Percentiles rank a stretch among this genome's conserved stretches.
These are phyloP conservation scores for Thermomyces lanuginosus DNA, from an alignment of 2,329 filamentous ascomycete species.

Conservation along the genomic window DNA sequence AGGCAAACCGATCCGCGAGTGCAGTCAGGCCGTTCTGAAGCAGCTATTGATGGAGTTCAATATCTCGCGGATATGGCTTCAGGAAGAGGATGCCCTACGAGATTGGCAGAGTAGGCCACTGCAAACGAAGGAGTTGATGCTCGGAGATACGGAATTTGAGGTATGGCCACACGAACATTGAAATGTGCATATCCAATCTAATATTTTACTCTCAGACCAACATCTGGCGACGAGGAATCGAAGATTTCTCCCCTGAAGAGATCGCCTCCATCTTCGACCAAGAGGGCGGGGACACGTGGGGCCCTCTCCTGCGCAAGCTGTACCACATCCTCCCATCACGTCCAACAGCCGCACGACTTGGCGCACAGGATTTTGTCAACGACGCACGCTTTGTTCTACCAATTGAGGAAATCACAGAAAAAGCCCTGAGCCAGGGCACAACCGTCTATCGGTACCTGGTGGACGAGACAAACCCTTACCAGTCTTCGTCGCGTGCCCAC, in stretches of 20 bases:
- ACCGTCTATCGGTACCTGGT: constrained; percentile 26
- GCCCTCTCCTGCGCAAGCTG: constrained; percentile 23
- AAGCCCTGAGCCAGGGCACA: constrained; percentile 12
- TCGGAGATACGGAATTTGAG: constrained; percentile 31
- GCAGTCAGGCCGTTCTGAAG: constrained; percentile 16
- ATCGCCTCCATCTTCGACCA: constrained; percentile 22
- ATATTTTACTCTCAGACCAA: constrained; percentile 23
- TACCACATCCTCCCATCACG: constrained; percentile 29
- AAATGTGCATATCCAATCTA: neutral
- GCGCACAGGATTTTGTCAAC: constrained; percentile 23
- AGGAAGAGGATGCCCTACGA: constrained; percentile 21
- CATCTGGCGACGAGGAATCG: constrained; percentile 31
- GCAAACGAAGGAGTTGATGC: constrained; percentile 21
- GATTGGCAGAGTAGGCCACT: constrained; percentile 23
- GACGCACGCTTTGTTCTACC: constrained; percentile 17
- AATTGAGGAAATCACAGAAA: constrained; percentile 15
- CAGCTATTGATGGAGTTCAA: constrained; percentile 21
- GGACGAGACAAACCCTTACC: constrained; percentile 34
- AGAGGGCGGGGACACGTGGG: constrained; percentile 14
- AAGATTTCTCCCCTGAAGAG: constrained; percentile 16
- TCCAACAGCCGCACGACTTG: constrained; percentile 24
- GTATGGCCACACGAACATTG: constrained; percentile 9
- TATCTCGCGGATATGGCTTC: constrained; percentile 29
- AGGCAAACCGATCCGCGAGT: constrained; percentile 15
- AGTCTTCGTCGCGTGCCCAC: constrained; percentile 30